These are phyloP conservation scores for Mortierella sp. DNA, from an alignment of 371 early-diverging fungal species.

Conservation along the genomic window DNA sequence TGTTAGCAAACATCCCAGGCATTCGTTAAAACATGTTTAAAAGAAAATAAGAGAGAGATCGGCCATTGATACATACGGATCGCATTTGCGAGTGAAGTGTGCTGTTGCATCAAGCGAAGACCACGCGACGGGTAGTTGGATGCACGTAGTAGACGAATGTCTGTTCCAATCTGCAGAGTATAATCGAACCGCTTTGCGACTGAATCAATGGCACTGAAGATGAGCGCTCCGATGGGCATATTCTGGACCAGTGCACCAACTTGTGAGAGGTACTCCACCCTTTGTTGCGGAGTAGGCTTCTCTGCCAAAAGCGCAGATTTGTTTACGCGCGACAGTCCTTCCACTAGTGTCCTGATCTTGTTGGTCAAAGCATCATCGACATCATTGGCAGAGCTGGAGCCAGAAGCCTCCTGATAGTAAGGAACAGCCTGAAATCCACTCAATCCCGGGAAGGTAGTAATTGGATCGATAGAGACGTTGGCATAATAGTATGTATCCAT, in stretches of 20 bases:
- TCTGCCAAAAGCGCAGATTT: conserved; percentile 46
- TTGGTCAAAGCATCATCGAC: conserved; percentile 55
- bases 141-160: conserved; percentile 59
- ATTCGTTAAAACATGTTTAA: neutral
- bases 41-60: neutral
- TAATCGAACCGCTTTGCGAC: conserved; percentile 54
- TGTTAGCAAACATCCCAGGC: neutral
- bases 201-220: conserved; percentile 58
- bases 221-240: conserved; percentile 65
- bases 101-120: conserved; percentile 59
- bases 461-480: conserved; percentile 27
- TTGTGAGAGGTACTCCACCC: conserved; percentile 48
- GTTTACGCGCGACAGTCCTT: conserved; percentile 48
- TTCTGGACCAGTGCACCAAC: conserved; percentile 47
- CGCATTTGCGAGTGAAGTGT: conserved; percentile 64
- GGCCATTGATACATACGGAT: conserved; percentile 52
- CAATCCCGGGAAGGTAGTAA: conserved; percentile 15
- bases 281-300: conserved; percentile 24
- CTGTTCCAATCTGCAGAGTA: conserved; percentile 67
- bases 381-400: conserved; percentile 27
- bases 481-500: conserved; percentile 58
- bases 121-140: conserved; percentile 65
- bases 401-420: conserved; percentile 43
- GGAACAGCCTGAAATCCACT: conserved; percentile 58
- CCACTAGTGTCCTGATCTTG: conserved; percentile 34